Evolutionary conservation across 345 rosid genomes (phyloP).

Genomic region (Mangifera indica): DNA sequence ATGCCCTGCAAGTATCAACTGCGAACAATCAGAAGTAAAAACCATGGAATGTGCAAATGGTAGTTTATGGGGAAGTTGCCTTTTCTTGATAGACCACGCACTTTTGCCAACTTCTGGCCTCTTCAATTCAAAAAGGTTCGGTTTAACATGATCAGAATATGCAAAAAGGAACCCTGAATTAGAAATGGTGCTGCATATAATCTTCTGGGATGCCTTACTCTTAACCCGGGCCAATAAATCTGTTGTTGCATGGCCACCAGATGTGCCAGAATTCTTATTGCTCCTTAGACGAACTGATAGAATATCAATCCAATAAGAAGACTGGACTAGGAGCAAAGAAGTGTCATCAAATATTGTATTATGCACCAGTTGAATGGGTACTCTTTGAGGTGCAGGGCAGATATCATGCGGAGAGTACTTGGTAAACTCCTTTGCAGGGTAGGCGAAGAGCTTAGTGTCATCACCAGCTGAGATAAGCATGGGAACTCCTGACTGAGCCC

Average conservation of each 20-base stretch:
- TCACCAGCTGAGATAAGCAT: constrained; percentile 98
- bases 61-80: constrained; percentile 55
- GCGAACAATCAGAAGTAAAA: constrained; percentile 69
- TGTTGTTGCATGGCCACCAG: constrained; percentile 58
- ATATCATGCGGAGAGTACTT: constrained; percentile 93
- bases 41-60: constrained; percentile 80
- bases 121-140: constrained; percentile 66
- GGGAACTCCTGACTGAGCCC: constrained; percentile 92
- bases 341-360: constrained; percentile 50
- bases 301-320: constrained; percentile 61
- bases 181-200: constrained; percentile 81
- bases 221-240: constrained; percentile 65
- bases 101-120: constrained; percentile 41
- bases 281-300: constrained; percentile 48
- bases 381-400: constrained; percentile 95
- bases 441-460: constrained; percentile 91
- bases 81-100: constrained; percentile 65
- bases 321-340: constrained; percentile 78
- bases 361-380: constrained; percentile 66
- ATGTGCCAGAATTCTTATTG: constrained; percentile 33
- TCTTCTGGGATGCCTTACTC: constrained; percentile 68
- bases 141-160: constrained; percentile 74
- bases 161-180: constrained; percentile 72
- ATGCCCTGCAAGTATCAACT: constrained; percentile 70
- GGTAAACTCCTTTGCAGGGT: constrained; percentile 75